Percentiles rank a stretch among this genome's conserved stretches.
Evolutionary conservation across 257 asterid genomes (phyloP).

Genomic region (Schizonepeta tenuifolia): DNA sequence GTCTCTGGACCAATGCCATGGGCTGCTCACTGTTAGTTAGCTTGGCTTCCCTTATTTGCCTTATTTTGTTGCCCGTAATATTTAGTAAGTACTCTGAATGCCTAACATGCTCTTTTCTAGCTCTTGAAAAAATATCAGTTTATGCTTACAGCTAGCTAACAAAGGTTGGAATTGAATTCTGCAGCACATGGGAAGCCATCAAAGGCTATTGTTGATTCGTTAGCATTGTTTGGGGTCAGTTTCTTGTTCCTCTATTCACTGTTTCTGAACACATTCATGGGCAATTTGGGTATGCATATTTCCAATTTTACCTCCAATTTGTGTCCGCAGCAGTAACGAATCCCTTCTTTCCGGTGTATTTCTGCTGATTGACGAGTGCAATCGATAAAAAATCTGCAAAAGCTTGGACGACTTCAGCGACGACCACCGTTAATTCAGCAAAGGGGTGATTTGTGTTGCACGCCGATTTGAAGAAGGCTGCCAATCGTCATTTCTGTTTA

Average conservation of each 20-base stretch:
- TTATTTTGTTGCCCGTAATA: conserved; percentile 81
- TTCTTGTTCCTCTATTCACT: too few relatives aligned
- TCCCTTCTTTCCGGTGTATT: too few relatives aligned
- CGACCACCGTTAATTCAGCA: too few relatives aligned
- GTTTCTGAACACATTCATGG: not conserved
- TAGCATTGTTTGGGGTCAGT: conserved; percentile 99
- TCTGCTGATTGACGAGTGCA: too few relatives aligned
- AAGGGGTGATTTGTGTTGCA: too few relatives aligned
- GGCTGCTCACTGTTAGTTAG: conserved; percentile 97
- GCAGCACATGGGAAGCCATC: conserved; percentile 96
- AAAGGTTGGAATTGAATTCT: conserved; percentile 32
- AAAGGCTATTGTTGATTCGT: conserved; percentile 76
- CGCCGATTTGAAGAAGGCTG: too few relatives aligned
- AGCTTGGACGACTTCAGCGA: too few relatives aligned
- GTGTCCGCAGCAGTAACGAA: too few relatives aligned
- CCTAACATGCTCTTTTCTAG: conserved; percentile 6
- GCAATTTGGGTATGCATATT: too few relatives aligned
- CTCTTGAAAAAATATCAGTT: conserved; percentile 26
- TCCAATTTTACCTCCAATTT: too few relatives aligned
- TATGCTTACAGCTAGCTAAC: conserved; percentile 33
- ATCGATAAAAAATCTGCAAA: too few relatives aligned
- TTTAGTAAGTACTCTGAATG: conserved; percentile 64
- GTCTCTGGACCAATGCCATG: conserved; percentile 92
- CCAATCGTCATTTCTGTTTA: too few relatives aligned
- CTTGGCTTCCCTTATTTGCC: conserved; percentile 97